Percentiles rank a stretch among this genome's conserved stretches.
phyloP scores from a whole-genome alignment of 257 asterid species.

The Solanum sejunctum region DNA sequence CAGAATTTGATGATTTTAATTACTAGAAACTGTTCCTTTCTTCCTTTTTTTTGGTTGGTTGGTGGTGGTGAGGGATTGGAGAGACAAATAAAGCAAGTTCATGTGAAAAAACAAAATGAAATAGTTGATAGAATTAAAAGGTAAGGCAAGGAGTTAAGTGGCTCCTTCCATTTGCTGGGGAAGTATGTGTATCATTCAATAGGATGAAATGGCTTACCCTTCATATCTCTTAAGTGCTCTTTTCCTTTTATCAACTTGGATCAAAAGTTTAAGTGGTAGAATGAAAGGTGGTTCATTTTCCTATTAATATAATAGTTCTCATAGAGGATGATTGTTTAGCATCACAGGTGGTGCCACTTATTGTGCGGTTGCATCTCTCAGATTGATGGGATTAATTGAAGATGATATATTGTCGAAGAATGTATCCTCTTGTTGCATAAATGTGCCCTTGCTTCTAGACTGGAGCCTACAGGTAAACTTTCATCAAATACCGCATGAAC shows the following conservation, averaged over 20 bases:
- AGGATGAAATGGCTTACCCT: background rate
- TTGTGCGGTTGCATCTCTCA: conserved; percentile 95
- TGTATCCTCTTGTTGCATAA: conserved; percentile 27
- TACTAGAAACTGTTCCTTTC: background rate
- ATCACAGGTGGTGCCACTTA: conserved; percentile 98
- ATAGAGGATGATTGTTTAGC: conserved; percentile 52
- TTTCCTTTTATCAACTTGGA: background rate
- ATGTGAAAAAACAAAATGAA: background rate
- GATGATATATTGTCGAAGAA: conserved; percentile 39
- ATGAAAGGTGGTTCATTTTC: background rate
- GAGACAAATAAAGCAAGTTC: background rate
- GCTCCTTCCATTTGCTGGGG: background rate
- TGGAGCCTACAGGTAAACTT: conserved; percentile 78
- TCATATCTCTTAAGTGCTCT: background rate
- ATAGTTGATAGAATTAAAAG: background rate
- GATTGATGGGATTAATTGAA: conserved; percentile 79
- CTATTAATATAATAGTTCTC: conserved; percentile 19
- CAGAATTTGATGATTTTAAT: background rate
- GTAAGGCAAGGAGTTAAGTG: background rate
- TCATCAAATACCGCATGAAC: background rate
- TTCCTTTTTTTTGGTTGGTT: background rate
- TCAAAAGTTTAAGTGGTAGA: background rate
- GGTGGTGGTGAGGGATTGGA: no score
- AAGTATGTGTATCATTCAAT: background rate
- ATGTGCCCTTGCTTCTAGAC: conserved; percentile 66